Conservation (phyloP, 2,329 filamentous ascomycete species). For the Elsinoe australis region DNA sequence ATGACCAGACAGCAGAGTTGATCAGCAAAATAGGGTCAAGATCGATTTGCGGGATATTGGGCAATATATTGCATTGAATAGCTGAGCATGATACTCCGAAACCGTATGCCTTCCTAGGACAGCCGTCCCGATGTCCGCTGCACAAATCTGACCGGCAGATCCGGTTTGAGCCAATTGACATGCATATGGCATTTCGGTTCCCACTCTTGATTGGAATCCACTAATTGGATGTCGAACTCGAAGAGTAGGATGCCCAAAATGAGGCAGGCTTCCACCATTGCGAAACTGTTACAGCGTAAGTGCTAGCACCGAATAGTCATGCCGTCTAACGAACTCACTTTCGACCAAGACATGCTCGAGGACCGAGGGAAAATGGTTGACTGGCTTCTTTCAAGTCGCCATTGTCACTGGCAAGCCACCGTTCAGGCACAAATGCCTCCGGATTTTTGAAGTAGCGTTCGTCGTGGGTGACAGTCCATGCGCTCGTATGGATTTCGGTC, state of each 20-base stretch:
- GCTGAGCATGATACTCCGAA: no score
- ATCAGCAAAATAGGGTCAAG: no score
- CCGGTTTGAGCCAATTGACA: constrained; percentile 11
- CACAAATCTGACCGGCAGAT: background rate
- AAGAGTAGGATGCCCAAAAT: constrained; percentile 6
- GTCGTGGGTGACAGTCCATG: constrained; percentile 18
- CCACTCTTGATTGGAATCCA: constrained; percentile 8
- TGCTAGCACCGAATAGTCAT: background rate
- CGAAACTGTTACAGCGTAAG: background rate
- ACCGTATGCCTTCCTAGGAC: background rate
- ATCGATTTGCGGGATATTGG: no score
- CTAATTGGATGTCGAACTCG: constrained; percentile 4
- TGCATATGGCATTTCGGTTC: constrained; percentile 12
- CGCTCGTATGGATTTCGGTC: constrained; percentile 25
- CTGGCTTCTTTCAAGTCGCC: background rate
- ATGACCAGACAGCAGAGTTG: no score
- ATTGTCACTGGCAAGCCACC: constrained; percentile 24
- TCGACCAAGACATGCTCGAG: constrained; percentile 16
- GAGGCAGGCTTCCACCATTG: constrained; percentile 9
- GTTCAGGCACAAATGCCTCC: constrained; percentile 24
- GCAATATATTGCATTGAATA: no score
- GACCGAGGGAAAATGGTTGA: constrained; percentile 19
- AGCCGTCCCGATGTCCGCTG: background rate
- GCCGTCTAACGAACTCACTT: constrained; percentile 10
- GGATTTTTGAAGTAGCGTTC: constrained; percentile 24